Evolutionary conservation across 345 rosid species (phyloP).

Genomic region (Eucalyptus curtisii): DNA sequence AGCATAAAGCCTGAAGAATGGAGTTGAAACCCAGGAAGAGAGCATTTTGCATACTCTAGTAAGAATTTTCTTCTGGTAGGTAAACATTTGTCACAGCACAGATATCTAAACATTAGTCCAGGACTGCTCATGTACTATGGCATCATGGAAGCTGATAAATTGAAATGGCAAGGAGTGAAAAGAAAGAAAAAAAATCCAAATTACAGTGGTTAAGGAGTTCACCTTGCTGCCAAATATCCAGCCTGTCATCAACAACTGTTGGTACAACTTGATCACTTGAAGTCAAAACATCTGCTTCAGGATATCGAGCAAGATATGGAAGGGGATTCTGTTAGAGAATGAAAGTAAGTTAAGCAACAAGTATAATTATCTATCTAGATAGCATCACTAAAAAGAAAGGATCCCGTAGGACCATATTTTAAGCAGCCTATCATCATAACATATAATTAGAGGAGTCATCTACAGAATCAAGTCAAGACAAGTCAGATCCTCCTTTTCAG

Average conservation of each 20-base stretch:
- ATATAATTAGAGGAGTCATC: neutral
- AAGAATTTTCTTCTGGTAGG: neutral
- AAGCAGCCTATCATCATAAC: neutral
- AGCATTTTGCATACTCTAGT: neutral
- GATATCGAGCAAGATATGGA: slow-evolving; percentile 91
- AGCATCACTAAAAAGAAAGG: neutral
- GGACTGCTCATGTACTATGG: neutral
- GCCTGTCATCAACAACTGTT: slow-evolving; percentile 89
- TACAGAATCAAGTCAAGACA: neutral
- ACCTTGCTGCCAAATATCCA: slow-evolving; percentile 98
- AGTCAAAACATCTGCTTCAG: slow-evolving; percentile 92
- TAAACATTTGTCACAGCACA: neutral
- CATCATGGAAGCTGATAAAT: neutral
- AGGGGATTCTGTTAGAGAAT: slow-evolving; percentile 63
- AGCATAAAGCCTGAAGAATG: neutral
- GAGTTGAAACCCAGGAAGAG: neutral
- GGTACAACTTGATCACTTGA: slow-evolving; percentile 94
- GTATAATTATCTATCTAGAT: neutral
- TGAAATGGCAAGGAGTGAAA: neutral
- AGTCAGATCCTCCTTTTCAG: neutral
- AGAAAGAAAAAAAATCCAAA: neutral
- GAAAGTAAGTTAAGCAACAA: neutral
- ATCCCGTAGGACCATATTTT: neutral
- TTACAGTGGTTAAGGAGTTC: neutral
- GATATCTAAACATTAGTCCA: neutral